These are phyloP conservation scores for Ophiostoma perfectum DNA, from an alignment of 2,329 filamentous ascomycete species.

Conservation along the genomic window DNA sequence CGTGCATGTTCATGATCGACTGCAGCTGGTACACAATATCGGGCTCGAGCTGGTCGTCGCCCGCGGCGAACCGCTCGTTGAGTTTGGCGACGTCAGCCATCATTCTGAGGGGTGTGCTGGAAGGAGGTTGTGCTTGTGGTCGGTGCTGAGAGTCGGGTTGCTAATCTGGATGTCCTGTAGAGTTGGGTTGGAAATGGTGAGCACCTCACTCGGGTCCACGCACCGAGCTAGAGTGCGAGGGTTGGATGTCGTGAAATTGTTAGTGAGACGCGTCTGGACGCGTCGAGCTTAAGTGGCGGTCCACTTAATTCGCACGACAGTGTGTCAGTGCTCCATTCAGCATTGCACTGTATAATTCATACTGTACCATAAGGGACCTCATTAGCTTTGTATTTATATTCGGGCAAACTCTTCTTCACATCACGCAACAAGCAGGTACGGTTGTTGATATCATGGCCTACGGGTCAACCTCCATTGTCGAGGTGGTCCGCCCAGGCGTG, in stretches of 20 bases:
- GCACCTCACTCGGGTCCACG: too few relatives aligned
- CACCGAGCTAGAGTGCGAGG: too few relatives aligned
- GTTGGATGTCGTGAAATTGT: not conserved
- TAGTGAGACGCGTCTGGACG: slow-evolving; percentile 8
- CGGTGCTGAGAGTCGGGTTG: not conserved
- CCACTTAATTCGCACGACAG: not conserved
- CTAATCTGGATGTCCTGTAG: too few relatives aligned
- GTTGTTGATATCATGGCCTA: too few relatives aligned
- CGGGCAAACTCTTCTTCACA: too few relatives aligned
- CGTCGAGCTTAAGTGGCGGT: slow-evolving; percentile 4
- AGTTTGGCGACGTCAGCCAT: slow-evolving; percentile 37
- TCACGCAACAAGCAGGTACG: too few relatives aligned
- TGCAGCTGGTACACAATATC: slow-evolving; percentile 77
- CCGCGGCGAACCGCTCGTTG: slow-evolving; percentile 50
- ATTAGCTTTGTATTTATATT: too few relatives aligned
- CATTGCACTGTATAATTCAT: not conserved
- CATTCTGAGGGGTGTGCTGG: slow-evolving; percentile 30
- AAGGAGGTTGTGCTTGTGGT: not conserved
- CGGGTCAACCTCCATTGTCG: too few relatives aligned
- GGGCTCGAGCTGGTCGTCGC: slow-evolving; percentile 57
- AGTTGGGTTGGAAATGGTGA: not conserved
- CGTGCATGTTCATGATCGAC: slow-evolving; percentile 80
- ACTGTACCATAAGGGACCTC: too few relatives aligned
- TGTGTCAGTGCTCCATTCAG: not conserved
- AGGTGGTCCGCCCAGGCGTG: too few relatives aligned